A percentile compares a stretch with the other conserved stretches of the same genome.
Conservation (phyloP, 495 filamentous ascomycete genomes). For the Gamarada debralockiae region DNA sequence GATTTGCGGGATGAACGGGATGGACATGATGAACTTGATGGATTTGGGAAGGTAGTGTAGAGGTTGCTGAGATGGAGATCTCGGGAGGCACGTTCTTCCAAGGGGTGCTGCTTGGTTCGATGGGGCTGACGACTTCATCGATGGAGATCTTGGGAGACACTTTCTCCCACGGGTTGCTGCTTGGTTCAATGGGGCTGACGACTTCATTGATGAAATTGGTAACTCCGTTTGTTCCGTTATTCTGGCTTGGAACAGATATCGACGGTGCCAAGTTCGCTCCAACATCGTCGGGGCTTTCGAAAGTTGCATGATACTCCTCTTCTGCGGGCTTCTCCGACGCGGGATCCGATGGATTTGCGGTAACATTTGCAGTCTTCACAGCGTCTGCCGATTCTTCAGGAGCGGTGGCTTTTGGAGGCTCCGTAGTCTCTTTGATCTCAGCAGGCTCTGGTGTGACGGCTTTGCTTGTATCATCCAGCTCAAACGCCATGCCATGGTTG, state of each 20-base stretch:
- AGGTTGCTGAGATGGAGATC: background rate
- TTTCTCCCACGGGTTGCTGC: background rate
- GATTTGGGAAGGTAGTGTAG: background rate
- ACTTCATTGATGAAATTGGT: background rate
- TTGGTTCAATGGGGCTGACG: too few species aligned
- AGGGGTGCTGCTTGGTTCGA: background rate
- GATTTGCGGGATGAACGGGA: background rate
- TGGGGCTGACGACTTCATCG: too few species aligned
- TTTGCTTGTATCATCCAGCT: conserved; percentile 13
- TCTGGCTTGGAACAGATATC: background rate
- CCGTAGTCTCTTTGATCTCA: background rate
- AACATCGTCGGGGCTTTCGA: conserved; percentile 19
- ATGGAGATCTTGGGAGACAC: background rate
- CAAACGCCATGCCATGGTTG: conserved; percentile 6
- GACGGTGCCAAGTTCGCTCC: background rate
- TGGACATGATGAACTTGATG: background rate
- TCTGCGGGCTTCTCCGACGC: too few species aligned
- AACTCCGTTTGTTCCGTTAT: background rate
- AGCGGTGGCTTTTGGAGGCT: background rate
- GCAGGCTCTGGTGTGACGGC: background rate
- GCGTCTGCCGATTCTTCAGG: background rate
- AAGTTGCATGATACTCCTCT: background rate
- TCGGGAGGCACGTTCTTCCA: background rate
- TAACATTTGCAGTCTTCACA: too few species aligned
- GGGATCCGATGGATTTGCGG: background rate